Evolutionary conservation across 1,284 basidiomycete genomes (phyloP).

Genomic region (Moesziomyces parantarcticus): DNA sequence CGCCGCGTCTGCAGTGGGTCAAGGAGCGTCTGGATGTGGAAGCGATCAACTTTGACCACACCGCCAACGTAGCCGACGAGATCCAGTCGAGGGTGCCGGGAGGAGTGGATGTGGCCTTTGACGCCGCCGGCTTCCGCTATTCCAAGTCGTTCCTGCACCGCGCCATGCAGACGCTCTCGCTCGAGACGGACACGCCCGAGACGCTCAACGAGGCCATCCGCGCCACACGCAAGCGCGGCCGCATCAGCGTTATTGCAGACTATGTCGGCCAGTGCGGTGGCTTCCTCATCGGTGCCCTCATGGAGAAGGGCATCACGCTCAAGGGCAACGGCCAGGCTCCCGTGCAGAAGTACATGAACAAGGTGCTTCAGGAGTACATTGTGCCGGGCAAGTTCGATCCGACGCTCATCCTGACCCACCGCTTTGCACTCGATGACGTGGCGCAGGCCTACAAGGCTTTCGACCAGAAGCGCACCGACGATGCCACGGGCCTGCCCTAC

Average conservation of each 20-base stretch:
- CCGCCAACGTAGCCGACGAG: conserved; percentile 73
- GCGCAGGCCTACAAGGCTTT: conserved; percentile 49
- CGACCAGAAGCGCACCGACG: conserved; percentile 46
- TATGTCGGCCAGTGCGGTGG: conserved; percentile 70
- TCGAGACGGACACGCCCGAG: conserved; percentile 81
- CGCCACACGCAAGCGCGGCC: conserved; percentile 72
- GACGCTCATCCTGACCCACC: conserved; percentile 72
- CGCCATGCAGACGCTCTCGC: conserved; percentile 77
- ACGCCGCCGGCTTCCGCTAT: conserved; percentile 54
- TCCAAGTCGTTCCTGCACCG: conserved; percentile 72
- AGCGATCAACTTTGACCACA: conserved; percentile 74
- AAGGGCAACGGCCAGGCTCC: conserved; percentile 72
- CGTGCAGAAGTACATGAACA: conserved; percentile 79
- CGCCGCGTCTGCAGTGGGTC: conserved; percentile 76
- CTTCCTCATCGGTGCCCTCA: conserved; percentile 79
- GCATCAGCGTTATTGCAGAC: conserved; percentile 49
- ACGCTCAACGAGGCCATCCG: conserved; percentile 77
- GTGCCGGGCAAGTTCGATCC: conserved; percentile 78
- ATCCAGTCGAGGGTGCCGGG: conserved; percentile 76
- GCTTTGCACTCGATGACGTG: conserved; percentile 59
- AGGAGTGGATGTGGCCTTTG: conserved; percentile 47
- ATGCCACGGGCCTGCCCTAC: conserved; percentile 34
- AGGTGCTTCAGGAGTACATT: conserved; percentile 69
- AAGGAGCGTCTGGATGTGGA: conserved; percentile 74
- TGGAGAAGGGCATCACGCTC: conserved; percentile 75